Base-by-base conservation (phyloP, 2,329 filamentous ascomycete genomes). In the Phyllosticta capitalensis region DNA sequence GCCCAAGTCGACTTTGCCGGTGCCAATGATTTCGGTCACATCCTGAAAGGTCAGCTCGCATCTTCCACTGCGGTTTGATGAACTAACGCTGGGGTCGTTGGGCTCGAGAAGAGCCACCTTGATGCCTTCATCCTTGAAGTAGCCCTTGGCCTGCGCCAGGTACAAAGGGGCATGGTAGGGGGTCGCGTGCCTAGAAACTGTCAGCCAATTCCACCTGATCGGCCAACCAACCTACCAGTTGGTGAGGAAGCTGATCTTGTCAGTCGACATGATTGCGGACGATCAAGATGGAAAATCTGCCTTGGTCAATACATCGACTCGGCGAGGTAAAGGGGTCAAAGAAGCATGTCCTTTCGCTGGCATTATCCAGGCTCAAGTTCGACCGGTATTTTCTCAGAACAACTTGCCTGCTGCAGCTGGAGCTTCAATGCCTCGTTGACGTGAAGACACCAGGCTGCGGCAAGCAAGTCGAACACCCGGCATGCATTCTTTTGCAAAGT, bases 331-430 rank as follows among this genome's bases (percentile, higher is more conserved):
- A 68, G 68, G 69, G 72, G 71, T 72, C 76, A 80, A 83, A 83
- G 83, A 86, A 87, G 87, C 87, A 89, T 86, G 83, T 89, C 84
- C 87, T 89, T 89, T 86, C 87, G 87, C 87, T 88, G 85, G 85
- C 81, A 88, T 89, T 88, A 86, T 85, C 84, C 85, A 88, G 85
- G 88, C 38, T 89, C 86, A 89, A 89, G 86, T 90, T 89, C 81
- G 78, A 45, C 76, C 85, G 85, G 85, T 88, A 86, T 87, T 76
- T 45, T 88, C 85, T 88, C 84, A 88, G 84, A 86, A 77, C 78
- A 68, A 69, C 64, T 66, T 72, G 68, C 33, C 50, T 53, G 14
- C 33, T 9, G 14, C 21, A 3, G 9, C 7, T 19, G 20, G 56
- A 56, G 60, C 38, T 54, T 61, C 58, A 63, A 59, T 64, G 57